A percentile compares a stretch with the other conserved stretches of the same genome.
Evolutionary conservation across 257 asterid genomes (phyloP).

Genomic region (Datura wrightii): DNA sequence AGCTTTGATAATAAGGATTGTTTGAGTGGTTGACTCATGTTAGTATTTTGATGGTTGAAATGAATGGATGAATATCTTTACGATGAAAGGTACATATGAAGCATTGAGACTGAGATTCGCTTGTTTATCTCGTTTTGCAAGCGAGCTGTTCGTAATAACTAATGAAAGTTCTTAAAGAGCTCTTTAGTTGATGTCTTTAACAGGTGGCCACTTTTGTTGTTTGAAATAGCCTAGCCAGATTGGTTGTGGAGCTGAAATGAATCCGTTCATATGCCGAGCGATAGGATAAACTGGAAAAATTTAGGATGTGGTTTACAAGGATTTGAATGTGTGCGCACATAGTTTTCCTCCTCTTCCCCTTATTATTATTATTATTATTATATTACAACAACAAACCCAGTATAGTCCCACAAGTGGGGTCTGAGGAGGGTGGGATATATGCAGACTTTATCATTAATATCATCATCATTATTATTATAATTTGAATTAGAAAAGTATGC

Average conservation of each 20-base stretch:
- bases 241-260: too few species aligned
- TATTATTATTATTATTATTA: too few species aligned
- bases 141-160: neutral
- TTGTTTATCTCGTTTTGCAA: neutral
- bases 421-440: too few species aligned
- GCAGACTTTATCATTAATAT: neutral
- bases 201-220: neutral
- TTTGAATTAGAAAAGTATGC: constrained; percentile 7
- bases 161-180: neutral
- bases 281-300: neutral
- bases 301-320: neutral
- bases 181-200: neutral
- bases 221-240: neutral
- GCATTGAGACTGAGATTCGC: neutral
- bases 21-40: neutral
- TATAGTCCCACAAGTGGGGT: too few species aligned
- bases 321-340: neutral
- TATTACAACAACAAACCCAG: too few species aligned
- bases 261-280: too few species aligned
- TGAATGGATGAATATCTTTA: neutral
- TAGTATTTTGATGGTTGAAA: neutral
- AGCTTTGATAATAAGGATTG: neutral
- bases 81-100: neutral
- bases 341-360: neutral
- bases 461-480: neutral